Percentiles rank a stretch among this genome's conserved stretches.
Conservation (phyloP, 768 basidiomycete genomes). For the Auriscalpium vulgare region DNA sequence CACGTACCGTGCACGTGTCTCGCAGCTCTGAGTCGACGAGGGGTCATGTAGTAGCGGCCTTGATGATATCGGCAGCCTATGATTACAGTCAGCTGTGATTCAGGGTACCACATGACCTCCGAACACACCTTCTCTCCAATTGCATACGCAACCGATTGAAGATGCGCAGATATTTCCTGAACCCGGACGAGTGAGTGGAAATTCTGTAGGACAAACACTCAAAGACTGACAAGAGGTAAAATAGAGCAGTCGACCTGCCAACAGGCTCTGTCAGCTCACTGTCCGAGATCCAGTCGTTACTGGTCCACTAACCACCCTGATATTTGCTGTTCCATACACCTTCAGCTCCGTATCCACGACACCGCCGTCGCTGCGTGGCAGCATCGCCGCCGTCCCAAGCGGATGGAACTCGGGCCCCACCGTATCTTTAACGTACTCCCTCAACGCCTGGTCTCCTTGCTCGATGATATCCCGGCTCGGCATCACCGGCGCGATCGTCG, state of each 20-base stretch:
- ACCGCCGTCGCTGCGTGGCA: slow-evolving; percentile 23
- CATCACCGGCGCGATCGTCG: background rate
- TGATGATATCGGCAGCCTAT: background rate
- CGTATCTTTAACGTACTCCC: background rate
- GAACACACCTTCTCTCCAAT: slow-evolving; percentile 19
- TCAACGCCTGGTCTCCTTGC: background rate
- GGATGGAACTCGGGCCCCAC: slow-evolving; percentile 2
- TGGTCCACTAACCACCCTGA: slow-evolving; percentile 20
- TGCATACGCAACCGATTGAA: slow-evolving; percentile 17
- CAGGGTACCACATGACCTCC: background rate
- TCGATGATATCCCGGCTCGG: background rate
- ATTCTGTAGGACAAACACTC: too few relatives aligned
- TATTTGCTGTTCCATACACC: slow-evolving; percentile 26
- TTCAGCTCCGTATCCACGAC: slow-evolving; percentile 25
- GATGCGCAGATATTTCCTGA: slow-evolving; percentile 14
- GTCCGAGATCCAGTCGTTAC: background rate
- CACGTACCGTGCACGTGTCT: too few relatives aligned
- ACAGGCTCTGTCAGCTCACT: background rate
- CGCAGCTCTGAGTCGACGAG: too few relatives aligned
- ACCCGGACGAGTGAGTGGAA: too few relatives aligned
- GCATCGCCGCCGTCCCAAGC: slow-evolving; percentile 22
- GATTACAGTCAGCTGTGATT: background rate
- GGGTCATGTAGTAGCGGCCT: background rate
- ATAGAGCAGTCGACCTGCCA: background rate
- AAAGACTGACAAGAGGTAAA: background rate